Evolutionary conservation across 352 stramenopile genomes (phyloP), one percentile per base, ranked within the genome.

Genomic region (Globisporangium emineosum): DNA sequence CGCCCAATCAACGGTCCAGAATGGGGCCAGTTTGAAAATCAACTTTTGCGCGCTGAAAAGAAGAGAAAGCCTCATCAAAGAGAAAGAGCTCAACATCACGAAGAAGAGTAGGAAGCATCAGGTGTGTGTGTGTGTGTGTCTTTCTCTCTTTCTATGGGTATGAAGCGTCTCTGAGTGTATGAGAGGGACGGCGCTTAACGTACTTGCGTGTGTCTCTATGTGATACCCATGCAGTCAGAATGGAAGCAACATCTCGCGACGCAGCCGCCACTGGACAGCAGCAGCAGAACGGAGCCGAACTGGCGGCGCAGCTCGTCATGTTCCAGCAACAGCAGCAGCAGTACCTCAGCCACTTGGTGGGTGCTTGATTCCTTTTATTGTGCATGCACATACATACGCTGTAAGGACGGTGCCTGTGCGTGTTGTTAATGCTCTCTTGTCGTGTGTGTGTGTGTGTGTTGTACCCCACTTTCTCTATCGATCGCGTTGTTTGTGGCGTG

Each of bases 281-380:
- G 40, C 66, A 62, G 50, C 70, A 65, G 17, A 76, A 62, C 57
- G 53, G 64, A 23, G 65, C 75, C 5, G 77, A 86, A 25, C 69
- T 67, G 37, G 65, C 81, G 57, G 75, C 77, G 32, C 77, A 86
- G 53, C 72, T 86, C 21, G 77, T 77, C 60, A 66, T 86, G 29
- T 80, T 86, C 60, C 75, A 86, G 52, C 77, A 86, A 69, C 77
- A 86, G 70, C 77, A 85, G 32, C 75, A 86, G 65, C 77, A 85
- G 57, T 86, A 81, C 64, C 75, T 86, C 15, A 75, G 78, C 47
- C 77, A 86, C 43, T 62, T 86, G 49, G 77, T 86, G 25, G 43
- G 55, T 21, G 37, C 13, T n/a, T n/a, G 37, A 8, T 15, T 45
- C 15, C 32, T 8, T 19, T 21, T 47, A 21, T 23, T n/a, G n/a